Evolutionary conservation across 495 filamentous ascomycete species (phyloP).

Genomic region (Penicillium crystallinum): DNA sequence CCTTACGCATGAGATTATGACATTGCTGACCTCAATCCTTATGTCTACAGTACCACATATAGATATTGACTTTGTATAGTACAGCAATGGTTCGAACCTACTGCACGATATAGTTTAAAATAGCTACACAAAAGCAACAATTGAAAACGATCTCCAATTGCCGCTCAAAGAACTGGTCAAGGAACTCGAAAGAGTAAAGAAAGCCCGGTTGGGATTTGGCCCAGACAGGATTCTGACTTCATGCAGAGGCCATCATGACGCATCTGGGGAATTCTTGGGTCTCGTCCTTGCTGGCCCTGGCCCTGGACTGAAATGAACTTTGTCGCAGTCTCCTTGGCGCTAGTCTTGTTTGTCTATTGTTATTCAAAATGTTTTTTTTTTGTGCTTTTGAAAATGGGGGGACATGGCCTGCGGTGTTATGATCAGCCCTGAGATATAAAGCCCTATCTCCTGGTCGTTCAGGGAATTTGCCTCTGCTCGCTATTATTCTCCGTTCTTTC

Average conservation of each 20-base stretch:
- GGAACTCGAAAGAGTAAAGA: not conserved
- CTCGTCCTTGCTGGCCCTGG: slow-evolving; percentile 10
- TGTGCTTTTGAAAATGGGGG: no score
- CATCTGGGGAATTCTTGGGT: slow-evolving; percentile 25
- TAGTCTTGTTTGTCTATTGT: slow-evolving; percentile 18
- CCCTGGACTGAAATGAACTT: slow-evolving; percentile 4
- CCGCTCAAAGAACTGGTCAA: no score
- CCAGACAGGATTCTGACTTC: slow-evolving; percentile 15
- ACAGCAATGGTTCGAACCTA: not conserved
- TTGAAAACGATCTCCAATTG: not conserved
- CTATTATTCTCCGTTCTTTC: not conserved
- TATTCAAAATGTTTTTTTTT: slow-evolving; percentile 17
- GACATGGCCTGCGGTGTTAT: not conserved
- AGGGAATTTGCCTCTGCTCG: not conserved
- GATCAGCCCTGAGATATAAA: slow-evolving; percentile 5
- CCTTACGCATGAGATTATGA: not conserved
- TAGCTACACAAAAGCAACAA: slow-evolving; percentile 1
- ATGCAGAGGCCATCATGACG: slow-evolving; percentile 31
- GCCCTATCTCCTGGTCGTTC: not conserved
- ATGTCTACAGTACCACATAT: not conserved
- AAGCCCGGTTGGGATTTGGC: not conserved
- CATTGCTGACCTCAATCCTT: not conserved
- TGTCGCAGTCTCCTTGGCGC: slow-evolving; percentile 7
- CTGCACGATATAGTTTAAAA: not conserved
- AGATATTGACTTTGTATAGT: not conserved